Base-by-base conservation (phyloP, 495 filamentous ascomycete genomes). In the Rhypophila decipiens region DNA sequence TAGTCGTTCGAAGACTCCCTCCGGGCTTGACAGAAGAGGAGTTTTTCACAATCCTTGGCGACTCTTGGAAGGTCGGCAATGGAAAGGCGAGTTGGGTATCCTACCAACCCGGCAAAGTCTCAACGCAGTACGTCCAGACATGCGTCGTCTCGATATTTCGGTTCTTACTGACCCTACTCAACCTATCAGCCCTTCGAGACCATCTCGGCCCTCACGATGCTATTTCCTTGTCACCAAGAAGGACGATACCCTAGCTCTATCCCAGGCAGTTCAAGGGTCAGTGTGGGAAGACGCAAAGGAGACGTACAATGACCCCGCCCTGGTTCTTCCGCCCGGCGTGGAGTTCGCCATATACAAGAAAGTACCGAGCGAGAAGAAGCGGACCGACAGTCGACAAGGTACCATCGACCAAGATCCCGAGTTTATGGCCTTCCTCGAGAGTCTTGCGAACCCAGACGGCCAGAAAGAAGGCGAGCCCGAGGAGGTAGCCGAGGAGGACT, bases 361-460 rank as follows among this genome's bases (percentile, higher is more conserved):
- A 53, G 76, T 85, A 0, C 88, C 94, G 13, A 73, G 73, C 5
- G 65, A 58, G 5, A 85, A 83, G 49, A 83, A 76, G 56, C 82
- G 88, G 19, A 77, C 79, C 39, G 93, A 98, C 73, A 78, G 78
- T 48, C 83, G 91, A 3, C 87, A 95, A 61, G 93, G 94, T 36
- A 94, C 88, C 4, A 96, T 98, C 48, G 93, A 98, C 54, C 88
- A 91, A 56, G 93, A 98, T 61, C 80, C 85, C 0, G 93, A 97
- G 47, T 97, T 97, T 53, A 94, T 95, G 67, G 78, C 78, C 18
- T 98, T 97, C 58, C 78, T 98, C 5, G 87, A 94, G 63, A 83
- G 79, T 40, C 76, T 96, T 8, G 93, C 90, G 2, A 85, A 87
- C 42, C 89, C 89, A 0, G 77, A 85, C 23, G 66, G 60, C 4